phyloP scores from a whole-genome alignment of 345 rosid genomes.

The Mercurialis annua region DNA sequence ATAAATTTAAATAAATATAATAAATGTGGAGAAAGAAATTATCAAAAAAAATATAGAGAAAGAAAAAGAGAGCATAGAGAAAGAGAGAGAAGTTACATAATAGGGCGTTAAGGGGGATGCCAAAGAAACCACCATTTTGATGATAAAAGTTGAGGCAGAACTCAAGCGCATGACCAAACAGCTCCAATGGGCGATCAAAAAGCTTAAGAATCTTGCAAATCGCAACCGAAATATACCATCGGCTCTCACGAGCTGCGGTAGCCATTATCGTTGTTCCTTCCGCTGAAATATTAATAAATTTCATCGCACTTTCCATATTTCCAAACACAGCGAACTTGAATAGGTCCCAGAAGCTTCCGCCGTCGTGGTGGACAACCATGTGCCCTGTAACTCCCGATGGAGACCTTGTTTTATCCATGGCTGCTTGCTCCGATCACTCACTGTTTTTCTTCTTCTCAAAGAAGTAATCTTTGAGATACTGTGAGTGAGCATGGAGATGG shows the following conservation, averaged over 20 bases:
- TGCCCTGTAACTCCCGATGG: too few species aligned
- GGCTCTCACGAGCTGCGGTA: conserved; percentile 34
- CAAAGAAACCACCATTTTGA: conserved; percentile 46
- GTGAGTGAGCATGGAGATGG: too few species aligned
- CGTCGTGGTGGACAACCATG: conserved; percentile 54
- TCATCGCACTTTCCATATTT: conserved; percentile 37
- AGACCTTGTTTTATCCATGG: too few species aligned
- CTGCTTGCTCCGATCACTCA: too few species aligned
- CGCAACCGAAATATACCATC: conserved; percentile 57
- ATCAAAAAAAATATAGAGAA: too few species aligned
- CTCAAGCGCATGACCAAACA: conserved; percentile 52
- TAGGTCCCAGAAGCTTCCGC: conserved; percentile 51
- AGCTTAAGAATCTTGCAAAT: conserved; percentile 47
- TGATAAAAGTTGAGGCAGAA: conserved; percentile 62
- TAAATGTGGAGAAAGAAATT: too few species aligned
- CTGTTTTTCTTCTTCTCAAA: too few species aligned
- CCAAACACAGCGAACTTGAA: conserved; percentile 36
- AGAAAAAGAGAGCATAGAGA: too few species aligned
- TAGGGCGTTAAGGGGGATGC: conserved; percentile 42
- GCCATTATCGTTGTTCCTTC: conserved; percentile 14
- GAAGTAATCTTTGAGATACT: too few species aligned
- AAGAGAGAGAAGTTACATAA: conserved; percentile 29
- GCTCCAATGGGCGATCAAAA: conserved; percentile 54
- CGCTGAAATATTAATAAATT: conserved; percentile 59
- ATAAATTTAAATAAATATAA: too few species aligned